Evolutionary conservation across 176 grass and related monocot genomes (phyloP).

Genomic region (Carex pumila): DNA sequence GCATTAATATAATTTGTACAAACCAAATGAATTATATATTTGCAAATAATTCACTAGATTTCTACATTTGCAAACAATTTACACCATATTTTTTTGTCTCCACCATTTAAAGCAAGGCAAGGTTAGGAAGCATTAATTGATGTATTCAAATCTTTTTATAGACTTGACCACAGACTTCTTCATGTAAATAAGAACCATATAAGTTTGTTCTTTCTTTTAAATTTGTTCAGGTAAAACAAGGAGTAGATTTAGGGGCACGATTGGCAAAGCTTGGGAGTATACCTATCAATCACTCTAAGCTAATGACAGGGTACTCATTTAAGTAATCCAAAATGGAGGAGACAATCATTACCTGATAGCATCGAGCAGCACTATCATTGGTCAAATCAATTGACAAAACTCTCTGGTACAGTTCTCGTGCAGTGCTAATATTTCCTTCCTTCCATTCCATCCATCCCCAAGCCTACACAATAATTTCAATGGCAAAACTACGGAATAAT

Average conservation of each 20-base stretch:
- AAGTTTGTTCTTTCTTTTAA: neutral
- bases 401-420: slow-evolving; percentile 82
- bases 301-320: neutral
- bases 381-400: slow-evolving; percentile 82
- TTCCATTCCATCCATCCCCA: slow-evolving; percentile 99
- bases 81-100: neutral
- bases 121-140: neutral
- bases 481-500: neutral
- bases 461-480: slow-evolving; percentile 33
- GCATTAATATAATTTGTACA: neutral
- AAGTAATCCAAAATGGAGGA: neutral
- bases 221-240: neutral
- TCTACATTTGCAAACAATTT: neutral
- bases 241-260: neutral
- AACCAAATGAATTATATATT: neutral
- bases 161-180: neutral
- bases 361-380: slow-evolving; percentile 82
- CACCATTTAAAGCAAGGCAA: neutral
- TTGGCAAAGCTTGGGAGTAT: neutral
- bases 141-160: neutral
- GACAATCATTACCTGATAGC: slow-evolving; percentile 70
- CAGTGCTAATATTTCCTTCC: slow-evolving; percentile 78
- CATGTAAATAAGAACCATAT: neutral
- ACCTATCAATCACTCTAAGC: neutral
- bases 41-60: neutral